Conservation (phyloP, 139 green algal species). For the Asterochloris erici region DNA sequence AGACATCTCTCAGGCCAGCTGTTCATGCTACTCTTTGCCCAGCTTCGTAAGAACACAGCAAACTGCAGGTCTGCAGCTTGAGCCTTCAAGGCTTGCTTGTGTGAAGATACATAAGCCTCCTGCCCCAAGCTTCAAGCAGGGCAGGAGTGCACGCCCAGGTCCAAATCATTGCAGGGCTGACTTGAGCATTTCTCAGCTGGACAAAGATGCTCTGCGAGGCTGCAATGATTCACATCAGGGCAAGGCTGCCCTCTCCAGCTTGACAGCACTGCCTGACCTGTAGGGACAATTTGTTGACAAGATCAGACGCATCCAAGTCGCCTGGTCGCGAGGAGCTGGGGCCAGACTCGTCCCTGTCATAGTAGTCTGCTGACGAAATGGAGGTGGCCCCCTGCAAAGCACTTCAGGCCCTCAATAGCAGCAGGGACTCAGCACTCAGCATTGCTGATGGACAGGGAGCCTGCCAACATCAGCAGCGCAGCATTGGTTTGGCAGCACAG, state of each 20-base stretch:
- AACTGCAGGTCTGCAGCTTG: background rate
- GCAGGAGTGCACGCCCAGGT: too few relatives aligned
- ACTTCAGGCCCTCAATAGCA: slow-evolving; percentile 1
- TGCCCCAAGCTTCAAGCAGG: too few relatives aligned
- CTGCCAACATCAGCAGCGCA: background rate
- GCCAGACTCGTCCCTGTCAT: slow-evolving; percentile 36
- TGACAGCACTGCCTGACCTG: slow-evolving; percentile 32
- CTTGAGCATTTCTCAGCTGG: background rate
- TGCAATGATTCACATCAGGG: too few relatives aligned
- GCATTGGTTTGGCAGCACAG: background rate
- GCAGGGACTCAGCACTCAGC: background rate
- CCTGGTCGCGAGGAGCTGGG: slow-evolving; percentile 4
- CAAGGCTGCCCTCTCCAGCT: too few relatives aligned
- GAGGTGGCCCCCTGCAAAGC: slow-evolving; percentile 57
- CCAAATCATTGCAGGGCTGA: background rate
- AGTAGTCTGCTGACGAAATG: slow-evolving; percentile 83
- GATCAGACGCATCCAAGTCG: slow-evolving; percentile 61
- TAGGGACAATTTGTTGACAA: slow-evolving; percentile 73
- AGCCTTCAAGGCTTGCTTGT: background rate
- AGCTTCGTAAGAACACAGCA: background rate
- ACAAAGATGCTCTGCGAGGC: background rate
- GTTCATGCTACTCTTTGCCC: background rate
- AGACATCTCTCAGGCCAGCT: background rate
- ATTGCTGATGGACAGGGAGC: background rate
- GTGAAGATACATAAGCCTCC: background rate